These are phyloP conservation scores for Kwoniella sp. DNA, from an alignment of 768 basidiomycete genomes.

Conservation along the genomic window DNA sequence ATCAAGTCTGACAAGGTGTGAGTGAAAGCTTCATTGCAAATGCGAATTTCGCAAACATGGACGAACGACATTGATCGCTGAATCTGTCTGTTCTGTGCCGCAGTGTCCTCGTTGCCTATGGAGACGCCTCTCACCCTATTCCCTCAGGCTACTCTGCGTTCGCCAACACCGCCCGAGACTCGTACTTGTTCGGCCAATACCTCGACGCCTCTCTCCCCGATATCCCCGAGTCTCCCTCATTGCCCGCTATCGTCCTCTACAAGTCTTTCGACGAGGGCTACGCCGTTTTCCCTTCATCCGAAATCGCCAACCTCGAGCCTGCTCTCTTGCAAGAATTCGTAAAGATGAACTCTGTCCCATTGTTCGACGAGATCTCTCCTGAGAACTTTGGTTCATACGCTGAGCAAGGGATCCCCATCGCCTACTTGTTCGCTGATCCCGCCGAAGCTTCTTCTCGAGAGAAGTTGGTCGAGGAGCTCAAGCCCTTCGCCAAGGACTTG, in stretches of 20 bases:
- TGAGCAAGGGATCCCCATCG: constrained; percentile 77
- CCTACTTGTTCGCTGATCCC: constrained; percentile 92
- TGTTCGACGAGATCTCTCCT: constrained; percentile 87
- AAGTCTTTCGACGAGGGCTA: constrained; percentile 85
- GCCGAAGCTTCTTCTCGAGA: constrained; percentile 65
- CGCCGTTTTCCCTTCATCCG: constrained; percentile 51
- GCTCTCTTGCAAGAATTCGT: constrained; percentile 76
- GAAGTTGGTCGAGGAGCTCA: constrained; percentile 67
- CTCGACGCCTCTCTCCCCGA: constrained; percentile 64
- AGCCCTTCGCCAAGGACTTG: constrained; percentile 75
- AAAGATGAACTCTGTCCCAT: constrained; percentile 77
- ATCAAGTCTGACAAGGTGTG: constrained; percentile 78
- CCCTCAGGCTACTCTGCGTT: constrained; percentile 75
- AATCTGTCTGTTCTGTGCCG: neutral
- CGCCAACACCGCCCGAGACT: constrained; percentile 86
- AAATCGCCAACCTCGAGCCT: constrained; percentile 41
- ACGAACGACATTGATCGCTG: no score
- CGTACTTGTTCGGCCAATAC: constrained; percentile 85
- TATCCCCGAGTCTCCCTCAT: constrained; percentile 68
- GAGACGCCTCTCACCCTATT: constrained; percentile 69
- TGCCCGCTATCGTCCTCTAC: constrained; percentile 88
- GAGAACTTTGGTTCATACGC: constrained; percentile 92
- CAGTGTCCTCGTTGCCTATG: constrained; percentile 78
- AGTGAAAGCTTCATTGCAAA: no score
- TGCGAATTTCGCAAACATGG: no score